Conservation (phyloP, 139 green algal species). For the Asterochloris erici region DNA sequence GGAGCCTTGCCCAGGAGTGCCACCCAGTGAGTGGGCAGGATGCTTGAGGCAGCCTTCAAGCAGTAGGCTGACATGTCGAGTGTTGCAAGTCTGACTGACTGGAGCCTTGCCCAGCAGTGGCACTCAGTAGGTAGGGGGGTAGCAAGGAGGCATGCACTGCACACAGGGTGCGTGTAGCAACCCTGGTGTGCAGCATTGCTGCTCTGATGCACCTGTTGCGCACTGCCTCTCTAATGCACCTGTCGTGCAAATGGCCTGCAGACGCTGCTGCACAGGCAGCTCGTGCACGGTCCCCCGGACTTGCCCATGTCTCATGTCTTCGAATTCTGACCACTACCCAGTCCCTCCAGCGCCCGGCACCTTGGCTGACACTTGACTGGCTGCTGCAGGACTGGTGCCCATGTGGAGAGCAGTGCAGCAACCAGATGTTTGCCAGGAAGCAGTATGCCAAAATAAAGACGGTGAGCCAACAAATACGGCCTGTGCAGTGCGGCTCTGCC, state of each 20-base stretch:
- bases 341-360: background rate
- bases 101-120: background rate
- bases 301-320: background rate
- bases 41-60: too few relatives aligned
- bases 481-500: background rate
- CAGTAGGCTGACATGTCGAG: background rate
- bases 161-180: too few relatives aligned
- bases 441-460: constrained; percentile 81
- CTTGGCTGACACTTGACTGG: too few relatives aligned
- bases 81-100: background rate
- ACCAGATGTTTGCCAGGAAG: constrained; percentile 85
- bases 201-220: too few relatives aligned
- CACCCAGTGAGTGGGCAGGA: constrained; percentile 44
- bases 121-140: too few relatives aligned
- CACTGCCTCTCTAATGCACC: too few relatives aligned
- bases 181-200: too few relatives aligned
- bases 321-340: too few relatives aligned
- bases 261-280: background rate
- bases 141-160: too few relatives aligned
- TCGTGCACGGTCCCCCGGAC: background rate
- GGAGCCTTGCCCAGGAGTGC: constrained; percentile 94
- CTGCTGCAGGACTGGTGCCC: constrained; percentile 80
- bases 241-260: too few relatives aligned
- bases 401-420: constrained; percentile 85
- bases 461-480: constrained; percentile 22